Evolutionary conservation across 2,329 filamentous ascomycete genomes (phyloP).

Genomic region (Paraphaeosphaeria minitans): DNA sequence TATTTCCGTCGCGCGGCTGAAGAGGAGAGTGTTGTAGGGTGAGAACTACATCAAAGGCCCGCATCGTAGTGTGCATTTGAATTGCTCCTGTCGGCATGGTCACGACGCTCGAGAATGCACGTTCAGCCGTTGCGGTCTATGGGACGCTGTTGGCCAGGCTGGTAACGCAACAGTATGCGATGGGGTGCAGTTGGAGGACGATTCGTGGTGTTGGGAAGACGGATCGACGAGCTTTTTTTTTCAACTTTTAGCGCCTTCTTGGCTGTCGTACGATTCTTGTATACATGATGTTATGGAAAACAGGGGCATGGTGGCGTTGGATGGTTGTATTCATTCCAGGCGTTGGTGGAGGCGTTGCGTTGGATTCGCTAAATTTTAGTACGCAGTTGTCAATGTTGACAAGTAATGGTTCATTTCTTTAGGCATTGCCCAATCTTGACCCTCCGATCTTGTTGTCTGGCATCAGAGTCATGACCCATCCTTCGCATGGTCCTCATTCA

Average conservation of each 20-base stretch:
- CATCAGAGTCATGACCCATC: neutral
- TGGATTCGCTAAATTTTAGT: neutral
- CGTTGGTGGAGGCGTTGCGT: neutral
- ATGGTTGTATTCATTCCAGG: neutral
- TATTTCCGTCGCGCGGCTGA: slow-evolving; percentile 45
- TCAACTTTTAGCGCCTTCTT: neutral
- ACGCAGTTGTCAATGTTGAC: neutral
- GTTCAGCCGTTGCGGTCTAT: neutral
- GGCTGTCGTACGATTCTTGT: neutral
- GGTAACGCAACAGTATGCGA: neutral
- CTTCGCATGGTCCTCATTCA: neutral
- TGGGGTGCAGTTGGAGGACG: neutral
- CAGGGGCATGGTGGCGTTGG: neutral
- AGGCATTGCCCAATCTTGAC: neutral
- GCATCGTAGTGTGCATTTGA: neutral
- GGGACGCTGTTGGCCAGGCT: neutral
- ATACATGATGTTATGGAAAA: neutral
- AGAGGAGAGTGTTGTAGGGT: slow-evolving; percentile 45
- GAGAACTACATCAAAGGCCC: slow-evolving; percentile 2
- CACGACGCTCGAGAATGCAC: neutral
- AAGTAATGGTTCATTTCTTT: neutral
- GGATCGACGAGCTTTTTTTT: neutral
- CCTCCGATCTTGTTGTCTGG: neutral
- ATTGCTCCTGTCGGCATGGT: neutral
- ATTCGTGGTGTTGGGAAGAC: neutral